A percentile compares a stretch with the other conserved stretches of the same genome.
Evolutionary conservation across 1,284 basidiomycete species (phyloP).

Genomic region (Microbotryomycetes sp.): DNA sequence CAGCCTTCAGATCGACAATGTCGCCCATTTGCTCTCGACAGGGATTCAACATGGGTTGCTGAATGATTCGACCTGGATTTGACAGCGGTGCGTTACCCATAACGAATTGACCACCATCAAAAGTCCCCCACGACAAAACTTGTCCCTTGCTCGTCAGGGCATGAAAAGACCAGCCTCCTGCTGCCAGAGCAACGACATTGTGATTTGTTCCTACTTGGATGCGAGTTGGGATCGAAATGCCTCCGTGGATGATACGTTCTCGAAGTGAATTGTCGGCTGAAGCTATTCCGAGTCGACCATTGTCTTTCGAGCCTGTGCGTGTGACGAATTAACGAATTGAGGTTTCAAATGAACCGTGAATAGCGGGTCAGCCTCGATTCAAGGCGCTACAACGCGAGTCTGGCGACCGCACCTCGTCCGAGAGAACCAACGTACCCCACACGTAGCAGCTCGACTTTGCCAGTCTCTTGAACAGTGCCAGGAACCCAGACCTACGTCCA

Average conservation of each 20-base stretch:
- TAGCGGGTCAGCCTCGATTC: not conserved
- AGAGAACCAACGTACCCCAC: conserved; percentile 12
- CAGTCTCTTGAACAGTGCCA: conserved; percentile 5
- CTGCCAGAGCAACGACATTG: conserved; percentile 17
- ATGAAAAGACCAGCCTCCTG: conserved; percentile 29
- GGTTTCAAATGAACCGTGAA: conserved; percentile 3
- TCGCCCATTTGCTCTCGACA: conserved; percentile 5
- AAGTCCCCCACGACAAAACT: conserved; percentile 20
- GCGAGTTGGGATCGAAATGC: conserved; percentile 21
- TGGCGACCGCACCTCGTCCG: not conserved
- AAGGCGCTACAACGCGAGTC: not conserved
- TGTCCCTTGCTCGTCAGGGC: conserved; percentile 15
- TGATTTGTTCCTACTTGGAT: conserved; percentile 9
- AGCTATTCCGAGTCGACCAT: conserved; percentile 16
- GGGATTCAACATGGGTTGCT: not conserved
- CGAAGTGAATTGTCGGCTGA: not conserved
- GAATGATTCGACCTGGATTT: not conserved
- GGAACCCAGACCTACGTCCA: conserved; percentile 17
- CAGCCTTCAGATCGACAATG: conserved; percentile 21
- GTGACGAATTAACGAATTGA: too few relatives aligned
- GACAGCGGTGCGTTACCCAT: conserved; percentile 4
- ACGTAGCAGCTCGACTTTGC: not conserved
- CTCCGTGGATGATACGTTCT: conserved; percentile 12
- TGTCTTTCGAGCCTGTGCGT: conserved; percentile 2
- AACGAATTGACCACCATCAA: conserved; percentile 7